phyloP scores from a whole-genome alignment of 2,329 filamentous ascomycete genomes.

The Venturia nashicola region DNA sequence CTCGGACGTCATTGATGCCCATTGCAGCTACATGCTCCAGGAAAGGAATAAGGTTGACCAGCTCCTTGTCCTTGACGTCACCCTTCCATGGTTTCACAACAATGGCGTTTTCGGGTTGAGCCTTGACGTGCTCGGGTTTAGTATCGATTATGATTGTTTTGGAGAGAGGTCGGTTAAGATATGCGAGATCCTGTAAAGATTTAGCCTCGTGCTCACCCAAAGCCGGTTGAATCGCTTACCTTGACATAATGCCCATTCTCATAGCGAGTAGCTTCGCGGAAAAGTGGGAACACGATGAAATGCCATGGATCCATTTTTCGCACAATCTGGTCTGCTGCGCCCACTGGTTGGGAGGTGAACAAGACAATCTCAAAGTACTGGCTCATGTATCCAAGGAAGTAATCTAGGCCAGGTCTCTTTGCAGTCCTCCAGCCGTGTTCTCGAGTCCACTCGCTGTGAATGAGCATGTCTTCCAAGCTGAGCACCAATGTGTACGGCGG shows the following conservation, averaged over 20 bases:
- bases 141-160: constrained; percentile 95
- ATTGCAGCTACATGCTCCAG: constrained; percentile 94
- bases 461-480: constrained; percentile 82
- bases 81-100: constrained; percentile 84
- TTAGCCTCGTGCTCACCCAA: background rate
- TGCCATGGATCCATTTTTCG: constrained; percentile 91
- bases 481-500: constrained; percentile 88
- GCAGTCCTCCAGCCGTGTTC: constrained; percentile 93
- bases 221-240: constrained; percentile 35
- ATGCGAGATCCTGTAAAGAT: constrained; percentile 67
- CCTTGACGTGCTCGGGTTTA: constrained; percentile 64
- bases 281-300: constrained; percentile 90
- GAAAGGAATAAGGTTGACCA: constrained; percentile 87
- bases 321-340: constrained; percentile 74
- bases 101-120: constrained; percentile 95
- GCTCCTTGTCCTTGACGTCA: constrained; percentile 67
- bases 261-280: constrained; percentile 93
- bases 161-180: constrained; percentile 87
- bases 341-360: constrained; percentile 80
- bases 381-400: constrained; percentile 91
- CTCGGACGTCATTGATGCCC: constrained; percentile 77
- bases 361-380: constrained; percentile 97
- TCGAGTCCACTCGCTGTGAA: constrained; percentile 89
- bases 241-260: constrained; percentile 95
- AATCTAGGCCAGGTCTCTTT: constrained; percentile 90